Conservation (phyloP, 129 eudicot genomes). For the Centrapalus pauciflorus region DNA sequence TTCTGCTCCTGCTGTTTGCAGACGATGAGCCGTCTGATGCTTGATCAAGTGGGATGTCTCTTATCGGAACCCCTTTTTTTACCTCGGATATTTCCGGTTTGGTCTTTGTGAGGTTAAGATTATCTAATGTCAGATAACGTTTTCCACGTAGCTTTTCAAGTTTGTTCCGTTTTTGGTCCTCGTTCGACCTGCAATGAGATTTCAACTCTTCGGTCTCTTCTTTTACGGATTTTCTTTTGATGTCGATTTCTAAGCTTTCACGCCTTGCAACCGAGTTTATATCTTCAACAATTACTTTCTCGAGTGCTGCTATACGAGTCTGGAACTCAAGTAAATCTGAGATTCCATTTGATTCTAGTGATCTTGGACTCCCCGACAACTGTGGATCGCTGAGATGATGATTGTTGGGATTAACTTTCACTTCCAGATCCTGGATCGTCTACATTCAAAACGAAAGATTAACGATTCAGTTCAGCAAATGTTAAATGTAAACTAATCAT, state of each 20-base stretch:
- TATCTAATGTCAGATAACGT: slow-evolving; percentile 28
- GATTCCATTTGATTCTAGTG: slow-evolving; percentile 28
- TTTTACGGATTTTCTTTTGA: slow-evolving; percentile 24
- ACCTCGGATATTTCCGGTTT: slow-evolving; percentile 44
- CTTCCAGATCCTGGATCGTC: slow-evolving; percentile 38
- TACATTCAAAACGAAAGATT: background rate
- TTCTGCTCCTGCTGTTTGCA: slow-evolving; percentile 45
- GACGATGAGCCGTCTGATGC: slow-evolving; percentile 35
- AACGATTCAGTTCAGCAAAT: background rate
- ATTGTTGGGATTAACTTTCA: slow-evolving; percentile 24
- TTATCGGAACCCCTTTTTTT: slow-evolving; percentile 47
- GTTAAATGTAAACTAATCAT: no score
- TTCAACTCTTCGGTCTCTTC: slow-evolving; percentile 36
- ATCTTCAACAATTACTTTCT: slow-evolving; percentile 51
- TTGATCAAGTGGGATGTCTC: slow-evolving; percentile 85
- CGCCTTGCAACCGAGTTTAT: slow-evolving; percentile 31
- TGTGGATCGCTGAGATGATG: slow-evolving; percentile 16
- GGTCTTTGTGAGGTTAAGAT: slow-evolving; percentile 36
- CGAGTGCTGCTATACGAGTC: slow-evolving; percentile 53
- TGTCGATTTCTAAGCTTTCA: slow-evolving; percentile 21
- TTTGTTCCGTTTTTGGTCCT: slow-evolving; percentile 16
- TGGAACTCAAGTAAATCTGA: slow-evolving; percentile 56
- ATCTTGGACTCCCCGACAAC: slow-evolving; percentile 19
- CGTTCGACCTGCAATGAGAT: slow-evolving; percentile 21
- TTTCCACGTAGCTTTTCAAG: slow-evolving; percentile 26